A percentile compares a stretch with the other conserved stretches of the same genome.
Evolutionary conservation across 768 basidiomycete genomes (phyloP).

Genomic region (Tylopilus sp.): DNA sequence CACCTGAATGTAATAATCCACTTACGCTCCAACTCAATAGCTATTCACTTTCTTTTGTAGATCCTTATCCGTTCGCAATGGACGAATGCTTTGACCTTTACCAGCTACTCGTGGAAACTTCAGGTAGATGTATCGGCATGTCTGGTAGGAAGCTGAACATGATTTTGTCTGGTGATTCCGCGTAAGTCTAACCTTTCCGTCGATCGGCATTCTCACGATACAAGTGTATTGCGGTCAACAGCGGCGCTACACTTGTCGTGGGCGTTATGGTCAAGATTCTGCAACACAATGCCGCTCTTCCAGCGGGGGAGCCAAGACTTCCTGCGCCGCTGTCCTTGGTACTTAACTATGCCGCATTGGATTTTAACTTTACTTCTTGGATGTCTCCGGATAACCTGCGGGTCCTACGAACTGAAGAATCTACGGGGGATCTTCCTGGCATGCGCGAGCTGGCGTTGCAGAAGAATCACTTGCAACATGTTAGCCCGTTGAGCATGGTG

Average conservation of each 20-base stretch:
- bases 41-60: slow-evolving; percentile 36
- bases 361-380: slow-evolving; percentile 99
- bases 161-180: slow-evolving; percentile 91
- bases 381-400: slow-evolving; percentile 82
- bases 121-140: slow-evolving; percentile 82
- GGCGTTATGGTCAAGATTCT: slow-evolving; percentile 84
- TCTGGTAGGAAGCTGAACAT: slow-evolving; percentile 75
- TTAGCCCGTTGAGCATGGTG: slow-evolving; percentile 90
- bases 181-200: slow-evolving; percentile 53
- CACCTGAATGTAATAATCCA: slow-evolving; percentile 77
- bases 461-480: slow-evolving; percentile 87
- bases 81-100: slow-evolving; percentile 95
- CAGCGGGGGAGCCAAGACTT: slow-evolving; percentile 39
- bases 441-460: slow-evolving; percentile 67
- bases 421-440: slow-evolving; percentile 74
- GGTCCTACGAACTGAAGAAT: slow-evolving; percentile 84
- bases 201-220: slow-evolving; percentile 2
- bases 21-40: slow-evolving; percentile 3
- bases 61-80: slow-evolving; percentile 95
- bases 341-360: slow-evolving; percentile 86
- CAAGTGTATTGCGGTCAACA: slow-evolving; percentile 31
- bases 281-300: slow-evolving; percentile 47
- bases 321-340: slow-evolving; percentile 80
- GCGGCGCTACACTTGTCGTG: slow-evolving; percentile 85
- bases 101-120: slow-evolving; percentile 73